Conservation (phyloP, 2,329 filamentous ascomycete species). For the Pestalotiopsis sp. region DNA sequence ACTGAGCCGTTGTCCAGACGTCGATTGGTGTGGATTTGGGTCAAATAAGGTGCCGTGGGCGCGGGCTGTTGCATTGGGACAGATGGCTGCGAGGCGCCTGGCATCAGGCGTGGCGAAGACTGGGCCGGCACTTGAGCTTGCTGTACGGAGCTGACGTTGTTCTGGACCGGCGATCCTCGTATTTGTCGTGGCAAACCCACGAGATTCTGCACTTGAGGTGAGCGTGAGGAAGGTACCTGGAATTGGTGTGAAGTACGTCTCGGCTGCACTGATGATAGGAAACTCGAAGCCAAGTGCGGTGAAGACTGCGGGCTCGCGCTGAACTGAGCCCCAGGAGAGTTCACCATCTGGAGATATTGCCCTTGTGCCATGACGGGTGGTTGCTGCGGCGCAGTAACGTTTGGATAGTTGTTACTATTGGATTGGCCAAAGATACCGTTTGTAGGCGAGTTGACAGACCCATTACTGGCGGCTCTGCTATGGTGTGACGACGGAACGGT, state of each 20-base stretch:
- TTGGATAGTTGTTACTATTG: neutral
- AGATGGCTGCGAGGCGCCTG: neutral
- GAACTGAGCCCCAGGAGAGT: neutral
- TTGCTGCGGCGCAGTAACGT: neutral
- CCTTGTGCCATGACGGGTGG: constrained; percentile 3
- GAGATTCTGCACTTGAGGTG: constrained; percentile 12
- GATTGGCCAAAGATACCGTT: neutral
- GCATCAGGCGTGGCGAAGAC: neutral
- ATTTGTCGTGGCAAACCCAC: neutral
- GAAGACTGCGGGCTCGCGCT: neutral
- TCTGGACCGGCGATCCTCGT: constrained; percentile 15
- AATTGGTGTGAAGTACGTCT: constrained; percentile 14
- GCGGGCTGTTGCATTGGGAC: neutral
- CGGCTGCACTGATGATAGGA: neutral
- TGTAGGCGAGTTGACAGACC: neutral
- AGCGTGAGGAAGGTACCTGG: constrained; percentile 1
- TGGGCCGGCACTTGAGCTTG: constrained; percentile 1
- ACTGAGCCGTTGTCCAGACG: neutral
- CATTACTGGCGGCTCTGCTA: neutral
- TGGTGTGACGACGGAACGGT: neutral
- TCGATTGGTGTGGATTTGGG: neutral
- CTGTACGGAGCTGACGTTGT: neutral
- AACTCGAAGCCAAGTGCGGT: neutral
- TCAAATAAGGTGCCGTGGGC: neutral
- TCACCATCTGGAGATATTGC: neutral